A percentile compares a stretch with the other conserved stretches of the same genome.
Evolutionary conservation across 2,329 filamentous ascomycete genomes (phyloP).

Genomic region (Exophiala lecanii-corni): DNA sequence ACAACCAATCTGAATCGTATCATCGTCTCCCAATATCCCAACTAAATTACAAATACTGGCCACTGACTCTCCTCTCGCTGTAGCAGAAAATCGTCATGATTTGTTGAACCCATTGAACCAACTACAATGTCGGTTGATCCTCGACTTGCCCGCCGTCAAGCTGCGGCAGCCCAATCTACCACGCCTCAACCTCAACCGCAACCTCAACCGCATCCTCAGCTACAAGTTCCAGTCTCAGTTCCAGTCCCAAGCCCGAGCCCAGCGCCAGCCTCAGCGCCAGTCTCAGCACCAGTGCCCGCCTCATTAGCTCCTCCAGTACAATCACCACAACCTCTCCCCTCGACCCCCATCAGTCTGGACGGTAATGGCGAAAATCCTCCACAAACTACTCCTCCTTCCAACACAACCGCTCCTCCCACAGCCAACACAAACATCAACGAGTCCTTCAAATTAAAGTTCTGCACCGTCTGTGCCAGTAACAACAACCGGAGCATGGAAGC

Average conservation of each 20-base stretch:
- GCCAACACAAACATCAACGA: conserved; percentile 15
- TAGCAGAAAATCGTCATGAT: no score
- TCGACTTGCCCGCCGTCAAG: conserved; percentile 45
- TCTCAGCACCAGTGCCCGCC: conserved; percentile 4
- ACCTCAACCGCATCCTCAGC: conserved; percentile 9
- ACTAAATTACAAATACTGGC: conserved; percentile 1
- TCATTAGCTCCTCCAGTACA: conserved; percentile 15
- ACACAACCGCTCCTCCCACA: conserved; percentile 16
- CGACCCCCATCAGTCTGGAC: conserved; percentile 13
- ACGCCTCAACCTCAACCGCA: conserved; percentile 33
- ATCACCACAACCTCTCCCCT: background rate
- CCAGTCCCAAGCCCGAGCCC: conserved; percentile 5
- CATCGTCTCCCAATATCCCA: background rate
- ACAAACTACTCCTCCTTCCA: conserved; percentile 15
- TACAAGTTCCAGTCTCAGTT: conserved; percentile 4
- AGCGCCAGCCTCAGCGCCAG: conserved; percentile 8
- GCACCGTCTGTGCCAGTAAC: conserved; percentile 98
- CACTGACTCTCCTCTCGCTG: no score
- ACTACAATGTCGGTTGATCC: conserved; percentile 47
- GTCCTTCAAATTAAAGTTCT: conserved; percentile 90
- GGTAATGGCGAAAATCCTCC: conserved; percentile 17
- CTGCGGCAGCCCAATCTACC: conserved; percentile 35
- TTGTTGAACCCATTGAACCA: no score
- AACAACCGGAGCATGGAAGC: conserved; percentile 99
- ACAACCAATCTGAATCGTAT: background rate